Evolutionary conservation across 176 grass and related monocot species (phyloP).

Genomic region (Aegilops bicornis): DNA sequence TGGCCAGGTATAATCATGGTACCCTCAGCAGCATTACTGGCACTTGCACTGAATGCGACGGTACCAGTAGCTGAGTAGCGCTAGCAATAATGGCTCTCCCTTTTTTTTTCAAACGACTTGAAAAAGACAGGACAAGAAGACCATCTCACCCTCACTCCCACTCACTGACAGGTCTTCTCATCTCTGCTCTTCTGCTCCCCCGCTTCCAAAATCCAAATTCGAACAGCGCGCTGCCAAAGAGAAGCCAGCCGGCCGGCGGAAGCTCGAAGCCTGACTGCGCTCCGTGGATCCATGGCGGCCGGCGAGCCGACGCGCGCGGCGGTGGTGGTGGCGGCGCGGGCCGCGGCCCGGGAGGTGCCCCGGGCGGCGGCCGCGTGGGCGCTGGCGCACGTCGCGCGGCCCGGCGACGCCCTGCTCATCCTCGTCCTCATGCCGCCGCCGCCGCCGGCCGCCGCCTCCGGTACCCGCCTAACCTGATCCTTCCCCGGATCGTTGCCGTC

Average conservation of each 20-base stretch:
- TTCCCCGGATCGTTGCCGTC: too few relatives aligned
- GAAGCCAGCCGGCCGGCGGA: not conserved
- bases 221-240: not conserved
- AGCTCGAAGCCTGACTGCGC: too few relatives aligned
- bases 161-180: too few relatives aligned
- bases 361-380: constrained; percentile 78
- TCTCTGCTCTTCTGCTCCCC: too few relatives aligned
- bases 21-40: too few relatives aligned
- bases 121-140: not conserved
- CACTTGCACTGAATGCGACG: too few relatives aligned
- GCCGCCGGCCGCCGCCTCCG: constrained; percentile 9
- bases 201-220: not conserved
- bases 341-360: constrained; percentile 67
- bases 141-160: not conserved
- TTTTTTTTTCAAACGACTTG: not conserved
- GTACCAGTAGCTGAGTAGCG: too few relatives aligned
- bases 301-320: constrained; percentile 13
- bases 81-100: not conserved
- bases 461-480: constrained; percentile 27
- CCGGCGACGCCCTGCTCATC: constrained; percentile 67
- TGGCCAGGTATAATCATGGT: too few relatives aligned
- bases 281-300: not conserved
- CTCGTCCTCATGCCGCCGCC: constrained; percentile 66
- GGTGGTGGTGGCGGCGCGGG: constrained; percentile 75
- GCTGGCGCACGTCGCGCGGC: constrained; percentile 83